These are phyloP conservation scores for Colletotrichum musae DNA, from an alignment of 2,329 filamentous ascomycete genomes.

Conservation along the genomic window DNA sequence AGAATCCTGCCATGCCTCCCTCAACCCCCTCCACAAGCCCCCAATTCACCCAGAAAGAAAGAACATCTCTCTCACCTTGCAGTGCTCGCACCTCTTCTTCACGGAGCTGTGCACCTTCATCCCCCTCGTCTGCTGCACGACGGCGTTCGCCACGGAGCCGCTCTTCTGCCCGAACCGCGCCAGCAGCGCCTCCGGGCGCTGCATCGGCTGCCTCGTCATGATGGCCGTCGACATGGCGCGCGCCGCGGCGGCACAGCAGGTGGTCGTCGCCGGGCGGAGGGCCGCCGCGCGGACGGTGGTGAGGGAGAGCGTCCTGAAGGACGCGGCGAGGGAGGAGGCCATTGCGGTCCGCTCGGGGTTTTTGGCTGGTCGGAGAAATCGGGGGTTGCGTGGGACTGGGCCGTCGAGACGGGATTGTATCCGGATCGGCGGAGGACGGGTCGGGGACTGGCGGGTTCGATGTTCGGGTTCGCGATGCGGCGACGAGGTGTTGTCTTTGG, in stretches of 20 bases:
- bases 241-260: constrained; percentile 1
- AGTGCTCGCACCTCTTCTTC: constrained; percentile 97
- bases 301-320: constrained; percentile 44
- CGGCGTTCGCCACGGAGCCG: constrained; percentile 20
- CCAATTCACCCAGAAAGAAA: background rate
- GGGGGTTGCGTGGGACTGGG: background rate
- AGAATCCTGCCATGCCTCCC: no score
- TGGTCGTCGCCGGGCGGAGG: constrained; percentile 8
- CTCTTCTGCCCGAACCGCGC: constrained; percentile 19
- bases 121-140: constrained; percentile 75
- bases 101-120: constrained; percentile 97
- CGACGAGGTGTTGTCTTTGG: constrained; percentile 1
- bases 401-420: background rate
- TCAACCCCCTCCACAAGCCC: background rate
- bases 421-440: background rate
- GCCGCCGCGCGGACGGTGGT: constrained; percentile 35
- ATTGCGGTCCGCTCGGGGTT: constrained; percentile 8
- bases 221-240: constrained; percentile 39
- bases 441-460: background rate
- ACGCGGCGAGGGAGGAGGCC: constrained; percentile 42
- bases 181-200: constrained; percentile 27
- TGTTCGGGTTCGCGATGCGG: background rate
- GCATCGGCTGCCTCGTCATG: constrained; percentile 38
- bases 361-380: background rate
- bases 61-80: constrained; percentile 77